These are phyloP conservation scores for Pseudocercospora eumusae DNA, from an alignment of 2,329 filamentous ascomycete genomes.

Conservation along the genomic window DNA sequence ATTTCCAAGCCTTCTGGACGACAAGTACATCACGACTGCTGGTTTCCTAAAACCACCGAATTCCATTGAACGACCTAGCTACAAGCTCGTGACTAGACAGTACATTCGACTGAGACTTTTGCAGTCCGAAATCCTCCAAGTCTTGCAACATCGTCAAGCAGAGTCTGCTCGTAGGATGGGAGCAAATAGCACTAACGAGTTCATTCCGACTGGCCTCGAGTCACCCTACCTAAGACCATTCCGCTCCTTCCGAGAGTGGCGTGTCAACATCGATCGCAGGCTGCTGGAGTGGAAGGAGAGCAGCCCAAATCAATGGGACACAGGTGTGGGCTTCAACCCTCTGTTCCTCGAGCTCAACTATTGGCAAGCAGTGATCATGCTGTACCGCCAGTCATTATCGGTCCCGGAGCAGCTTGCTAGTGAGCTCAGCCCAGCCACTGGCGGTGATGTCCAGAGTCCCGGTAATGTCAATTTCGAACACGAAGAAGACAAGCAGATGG, in stretches of 20 bases:
- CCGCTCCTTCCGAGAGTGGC: slow-evolving; percentile 83
- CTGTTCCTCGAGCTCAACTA: slow-evolving; percentile 95
- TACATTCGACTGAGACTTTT: slow-evolving; percentile 86
- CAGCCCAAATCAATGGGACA: slow-evolving; percentile 74
- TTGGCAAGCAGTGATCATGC: slow-evolving; percentile 95
- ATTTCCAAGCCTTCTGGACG: slow-evolving; percentile 85
- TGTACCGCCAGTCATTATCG: slow-evolving; percentile 80
- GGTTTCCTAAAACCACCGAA: slow-evolving; percentile 67
- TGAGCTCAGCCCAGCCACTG: slow-evolving; percentile 63
- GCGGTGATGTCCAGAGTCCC: slow-evolving; percentile 60
- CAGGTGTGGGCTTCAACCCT: slow-evolving; percentile 83
- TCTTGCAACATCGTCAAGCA: slow-evolving; percentile 88
- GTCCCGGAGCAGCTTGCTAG: slow-evolving; percentile 82
- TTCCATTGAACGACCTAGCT: slow-evolving; percentile 63
- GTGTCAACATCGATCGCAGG: slow-evolving; percentile 79
- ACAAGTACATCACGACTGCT: slow-evolving; percentile 78
- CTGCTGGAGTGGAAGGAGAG: slow-evolving; percentile 83
- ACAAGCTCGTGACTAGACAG: slow-evolving; percentile 88
- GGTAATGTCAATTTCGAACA: slow-evolving; percentile 59
- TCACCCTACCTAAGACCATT: slow-evolving; percentile 85
- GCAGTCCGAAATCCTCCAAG: slow-evolving; percentile 93
- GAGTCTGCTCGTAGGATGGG: slow-evolving; percentile 70
- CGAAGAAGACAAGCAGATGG: slow-evolving; percentile 80
- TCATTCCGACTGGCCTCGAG: slow-evolving; percentile 74
- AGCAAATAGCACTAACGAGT: slow-evolving; percentile 66